These are phyloP conservation scores for Scorias spongiosa DNA, from an alignment of 2,329 filamentous ascomycete species.

Conservation along the genomic window DNA sequence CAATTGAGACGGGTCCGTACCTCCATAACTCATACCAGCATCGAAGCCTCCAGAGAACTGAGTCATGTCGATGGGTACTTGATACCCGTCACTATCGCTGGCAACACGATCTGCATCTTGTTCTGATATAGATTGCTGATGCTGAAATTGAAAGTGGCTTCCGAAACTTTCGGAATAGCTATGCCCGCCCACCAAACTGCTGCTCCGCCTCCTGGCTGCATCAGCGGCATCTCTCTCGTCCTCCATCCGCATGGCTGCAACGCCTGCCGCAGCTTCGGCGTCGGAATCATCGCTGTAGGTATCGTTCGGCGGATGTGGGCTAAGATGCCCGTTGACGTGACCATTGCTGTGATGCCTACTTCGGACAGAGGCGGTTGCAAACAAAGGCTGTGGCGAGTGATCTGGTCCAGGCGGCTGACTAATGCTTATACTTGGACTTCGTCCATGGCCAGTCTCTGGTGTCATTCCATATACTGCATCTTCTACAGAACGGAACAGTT, in stretches of 20 bases:
- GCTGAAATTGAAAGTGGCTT: conserved; percentile 1
- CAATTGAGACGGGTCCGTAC: conserved; percentile 28
- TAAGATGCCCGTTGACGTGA: conserved; percentile 29
- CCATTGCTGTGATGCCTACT: conserved; percentile 11
- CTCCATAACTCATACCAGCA: conserved; percentile 45
- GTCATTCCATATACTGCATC: conserved; percentile 31
- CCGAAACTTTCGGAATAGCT: neutral
- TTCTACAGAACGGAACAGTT: conserved; percentile 43
- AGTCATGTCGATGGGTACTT: conserved; percentile 50
- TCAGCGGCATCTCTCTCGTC: conserved; percentile 58
- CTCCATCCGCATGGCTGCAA: conserved; percentile 70
- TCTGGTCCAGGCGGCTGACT: conserved; percentile 16
- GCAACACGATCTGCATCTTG: conserved; percentile 16
- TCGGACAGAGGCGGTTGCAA: conserved; percentile 9
- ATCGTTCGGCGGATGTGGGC: conserved; percentile 31
- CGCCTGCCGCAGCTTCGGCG: conserved; percentile 68
- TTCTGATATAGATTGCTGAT: conserved; percentile 25
- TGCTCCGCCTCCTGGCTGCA: conserved; percentile 34
- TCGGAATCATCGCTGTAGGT: conserved; percentile 62
- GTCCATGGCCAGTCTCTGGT: conserved; percentile 5
- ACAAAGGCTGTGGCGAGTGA: conserved; percentile 13
- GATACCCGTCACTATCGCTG: conserved; percentile 56
- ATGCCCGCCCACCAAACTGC: conserved; percentile 18
- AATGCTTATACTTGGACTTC: conserved; percentile 24
- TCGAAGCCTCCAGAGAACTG: conserved; percentile 59